Percentiles rank a stretch among this genome's conserved stretches.
These are phyloP conservation scores for Carnegiea gigantea DNA, from an alignment of 179 eudicot species.

Conservation along the genomic window DNA sequence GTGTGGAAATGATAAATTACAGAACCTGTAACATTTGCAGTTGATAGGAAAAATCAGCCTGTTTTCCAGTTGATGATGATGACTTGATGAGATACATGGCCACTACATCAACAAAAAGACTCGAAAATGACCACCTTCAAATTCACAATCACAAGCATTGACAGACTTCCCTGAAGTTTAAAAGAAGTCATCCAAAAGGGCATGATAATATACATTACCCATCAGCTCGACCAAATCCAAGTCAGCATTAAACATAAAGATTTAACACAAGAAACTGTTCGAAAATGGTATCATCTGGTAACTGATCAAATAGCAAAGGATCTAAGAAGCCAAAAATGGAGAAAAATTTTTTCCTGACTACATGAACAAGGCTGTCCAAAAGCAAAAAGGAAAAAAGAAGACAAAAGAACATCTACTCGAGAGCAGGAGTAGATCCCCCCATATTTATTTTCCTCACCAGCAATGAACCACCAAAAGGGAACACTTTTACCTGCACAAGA, in stretches of 20 bases:
- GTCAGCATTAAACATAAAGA: conserved; percentile 19
- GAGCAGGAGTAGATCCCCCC: conserved; percentile 31
- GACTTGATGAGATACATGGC: neutral
- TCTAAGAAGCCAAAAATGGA: conserved; percentile 33
- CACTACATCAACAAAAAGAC: neutral
- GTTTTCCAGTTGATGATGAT: neutral
- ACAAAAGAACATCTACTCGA: conserved; percentile 29
- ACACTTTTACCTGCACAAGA: conserved; percentile 32
- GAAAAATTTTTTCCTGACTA: conserved; percentile 26
- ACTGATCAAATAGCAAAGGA: conserved; percentile 27
- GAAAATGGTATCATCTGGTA: conserved; percentile 26
- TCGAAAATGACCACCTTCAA: neutral
- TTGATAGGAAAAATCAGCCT: neutral
- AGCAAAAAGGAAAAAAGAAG: neutral
- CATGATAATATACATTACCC: conserved; percentile 17
- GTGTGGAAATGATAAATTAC: neutral
- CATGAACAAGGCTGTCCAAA: conserved; percentile 32
- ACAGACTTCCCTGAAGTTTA: neutral
- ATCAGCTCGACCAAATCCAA: conserved; percentile 15
- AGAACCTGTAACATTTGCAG: neutral
- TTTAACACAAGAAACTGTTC: conserved; percentile 25
- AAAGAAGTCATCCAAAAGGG: conserved; percentile 4
- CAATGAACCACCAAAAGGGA: conserved; percentile 30
- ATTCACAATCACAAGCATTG: conserved; percentile 13
- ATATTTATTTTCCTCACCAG: conserved; percentile 34